phyloP scores from a whole-genome alignment of 805 yeast species.

The Starmerella roubikii region DNA sequence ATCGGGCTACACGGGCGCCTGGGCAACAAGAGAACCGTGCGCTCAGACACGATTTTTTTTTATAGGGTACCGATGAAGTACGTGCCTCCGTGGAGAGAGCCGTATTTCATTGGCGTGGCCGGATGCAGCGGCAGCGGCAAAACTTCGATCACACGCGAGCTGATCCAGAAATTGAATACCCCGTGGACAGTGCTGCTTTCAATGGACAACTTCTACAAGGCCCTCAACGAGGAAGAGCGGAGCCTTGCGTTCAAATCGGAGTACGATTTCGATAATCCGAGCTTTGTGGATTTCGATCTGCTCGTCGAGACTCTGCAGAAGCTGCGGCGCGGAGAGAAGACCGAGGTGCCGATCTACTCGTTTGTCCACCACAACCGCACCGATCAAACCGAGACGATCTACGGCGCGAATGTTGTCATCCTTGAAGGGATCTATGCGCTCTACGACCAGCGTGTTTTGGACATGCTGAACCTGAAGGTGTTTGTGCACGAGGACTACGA shows the following conservation, averaged over 20 bases:
- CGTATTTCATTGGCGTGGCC: conserved; percentile 67
- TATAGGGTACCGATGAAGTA: conserved; percentile 25
- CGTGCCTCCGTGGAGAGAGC: conserved; percentile 79
- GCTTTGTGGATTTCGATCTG: conserved; percentile 67
- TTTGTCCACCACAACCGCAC: conserved; percentile 50
- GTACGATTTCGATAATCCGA: conserved; percentile 78
- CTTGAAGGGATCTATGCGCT: conserved; percentile 85
- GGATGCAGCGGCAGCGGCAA: conserved; percentile 87
- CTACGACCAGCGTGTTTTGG: conserved; percentile 52
- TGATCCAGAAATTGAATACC: conserved; percentile 48
- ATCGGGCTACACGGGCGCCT: too few relatives aligned
- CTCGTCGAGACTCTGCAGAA: conserved; percentile 48
- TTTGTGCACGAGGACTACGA: conserved; percentile 92
- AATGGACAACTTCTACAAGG: conserved; percentile 81
- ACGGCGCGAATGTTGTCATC: conserved; percentile 88
- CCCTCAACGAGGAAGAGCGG: conserved; percentile 49
- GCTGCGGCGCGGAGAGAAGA: conserved; percentile 54
- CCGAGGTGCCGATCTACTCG: conserved; percentile 58
- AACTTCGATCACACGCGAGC: conserved; percentile 75
- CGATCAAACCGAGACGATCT: conserved; percentile 54
- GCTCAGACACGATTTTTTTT: neutral
- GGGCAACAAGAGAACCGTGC: too few relatives aligned
- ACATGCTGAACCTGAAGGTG: conserved; percentile 70
- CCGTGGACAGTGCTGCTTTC: conserved; percentile 92
- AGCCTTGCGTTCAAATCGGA: conserved; percentile 50